phyloP scores from a whole-genome alignment of 23 red algal genomes.

The Gracilariopsis chorda region DNA sequence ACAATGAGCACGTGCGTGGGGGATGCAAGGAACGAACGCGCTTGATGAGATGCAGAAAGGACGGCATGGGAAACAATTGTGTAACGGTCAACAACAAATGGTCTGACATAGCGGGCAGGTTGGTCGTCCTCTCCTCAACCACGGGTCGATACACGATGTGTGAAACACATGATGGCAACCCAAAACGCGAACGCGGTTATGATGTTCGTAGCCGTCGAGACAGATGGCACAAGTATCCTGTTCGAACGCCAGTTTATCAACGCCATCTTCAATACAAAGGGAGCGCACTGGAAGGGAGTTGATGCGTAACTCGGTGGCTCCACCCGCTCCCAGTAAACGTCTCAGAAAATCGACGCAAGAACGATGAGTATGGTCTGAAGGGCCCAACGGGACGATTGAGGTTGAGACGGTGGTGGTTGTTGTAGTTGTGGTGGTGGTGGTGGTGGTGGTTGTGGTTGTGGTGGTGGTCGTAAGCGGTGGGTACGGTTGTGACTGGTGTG shows the following conservation, averaged over 20 bases:
- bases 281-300: conserved; percentile 61
- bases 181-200: conserved; percentile 71
- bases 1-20: too few species aligned
- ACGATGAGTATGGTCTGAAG: conserved; percentile 25
- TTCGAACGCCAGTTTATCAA: conserved; percentile 42
- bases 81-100: conserved; percentile 40
- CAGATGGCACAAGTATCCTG: conserved; percentile 86
- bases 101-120: conserved; percentile 78
- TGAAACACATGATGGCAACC: conserved; percentile 92
- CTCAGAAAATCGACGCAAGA: conserved; percentile 65
- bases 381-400: conserved; percentile 34
- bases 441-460: not conserved
- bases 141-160: conserved; percentile 81
- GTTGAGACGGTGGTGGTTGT: conserved; percentile 5
- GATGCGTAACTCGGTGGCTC: conserved; percentile 55
- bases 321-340: conserved; percentile 23
- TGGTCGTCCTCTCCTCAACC: conserved; percentile 59
- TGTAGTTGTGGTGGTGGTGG: not conserved
- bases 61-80: too few species aligned
- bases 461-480: not conserved
- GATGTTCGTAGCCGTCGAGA: conserved; percentile 68
- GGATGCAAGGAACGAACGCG: too few species aligned
- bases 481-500: not conserved
- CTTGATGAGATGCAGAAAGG: too few species aligned
- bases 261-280: conserved; percentile 42